A percentile compares a stretch with the other conserved stretches of the same genome.
These are phyloP conservation scores for Crithidia expoeki DNA, from an alignment of 208 protist species.

Conservation along the genomic window DNA sequence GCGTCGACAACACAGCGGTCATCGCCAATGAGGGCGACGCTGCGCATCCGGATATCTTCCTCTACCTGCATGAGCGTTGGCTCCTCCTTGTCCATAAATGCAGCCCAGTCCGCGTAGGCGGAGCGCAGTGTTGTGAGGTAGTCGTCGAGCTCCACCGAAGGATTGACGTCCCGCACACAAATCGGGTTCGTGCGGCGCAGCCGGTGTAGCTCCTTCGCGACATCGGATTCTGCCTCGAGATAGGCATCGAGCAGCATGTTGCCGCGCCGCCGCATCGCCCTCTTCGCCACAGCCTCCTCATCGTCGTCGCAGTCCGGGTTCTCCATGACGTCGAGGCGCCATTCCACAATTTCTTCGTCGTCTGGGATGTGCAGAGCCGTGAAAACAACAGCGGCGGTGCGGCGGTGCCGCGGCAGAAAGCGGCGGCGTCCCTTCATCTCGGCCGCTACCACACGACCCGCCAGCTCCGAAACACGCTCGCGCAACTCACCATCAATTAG, in stretches of 20 bases:
- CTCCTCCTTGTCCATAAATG: conserved; percentile 31
- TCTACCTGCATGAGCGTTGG: conserved; percentile 36
- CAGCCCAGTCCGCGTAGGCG: conserved; percentile 51
- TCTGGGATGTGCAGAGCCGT: conserved; percentile 37
- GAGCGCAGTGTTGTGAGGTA: conserved; percentile 49
- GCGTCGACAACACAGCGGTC: conserved; percentile 56
- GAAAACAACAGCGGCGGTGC: conserved; percentile 34
- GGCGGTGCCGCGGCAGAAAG: conserved; percentile 35
- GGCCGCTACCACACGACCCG: conserved; percentile 11
- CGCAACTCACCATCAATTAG: conserved; percentile 40
- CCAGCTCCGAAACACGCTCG: conserved; percentile 27
- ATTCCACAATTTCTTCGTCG: conserved; percentile 56
- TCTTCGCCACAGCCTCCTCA: conserved; percentile 35
- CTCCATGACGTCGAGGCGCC: conserved; percentile 39
- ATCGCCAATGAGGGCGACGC: conserved; percentile 53
- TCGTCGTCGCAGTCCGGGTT: conserved; percentile 29
- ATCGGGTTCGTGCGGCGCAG: conserved; percentile 60
- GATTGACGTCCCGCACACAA: conserved; percentile 70
- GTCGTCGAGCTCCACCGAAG: conserved; percentile 54
- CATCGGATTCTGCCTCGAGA: conserved; percentile 34
- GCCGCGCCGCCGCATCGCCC: conserved; percentile 37
- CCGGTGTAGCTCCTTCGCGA: conserved; percentile 34
- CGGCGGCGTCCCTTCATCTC: conserved; percentile 44
- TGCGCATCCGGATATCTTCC: conserved; percentile 47
- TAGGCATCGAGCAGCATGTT: conserved; percentile 40